Conservation (phyloP, 192 early-diverging fungal species). For the Kappamyces sp. region DNA sequence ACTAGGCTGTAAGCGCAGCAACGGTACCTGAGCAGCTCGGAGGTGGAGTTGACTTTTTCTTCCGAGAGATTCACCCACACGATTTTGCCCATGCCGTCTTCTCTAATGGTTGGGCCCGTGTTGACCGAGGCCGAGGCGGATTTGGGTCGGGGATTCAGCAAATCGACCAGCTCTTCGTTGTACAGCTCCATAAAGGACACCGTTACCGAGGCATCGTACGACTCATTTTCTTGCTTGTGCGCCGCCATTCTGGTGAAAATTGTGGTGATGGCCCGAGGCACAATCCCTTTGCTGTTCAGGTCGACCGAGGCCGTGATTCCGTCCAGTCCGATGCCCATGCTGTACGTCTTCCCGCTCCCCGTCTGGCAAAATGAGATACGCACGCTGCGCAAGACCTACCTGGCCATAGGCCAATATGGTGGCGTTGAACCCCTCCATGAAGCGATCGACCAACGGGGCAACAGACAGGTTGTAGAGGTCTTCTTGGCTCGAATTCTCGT, state of each 20-base stretch:
- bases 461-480: conserved; percentile 74
- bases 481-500: conserved; percentile 65
- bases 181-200: conserved; percentile 96
- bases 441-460: conserved; percentile 38
- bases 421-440: conserved; percentile 53
- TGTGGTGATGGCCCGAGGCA: conserved; percentile 40
- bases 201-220: conserved; percentile 16
- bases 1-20: conserved; percentile 10
- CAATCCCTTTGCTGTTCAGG: conserved; percentile 24
- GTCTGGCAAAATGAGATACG: conserved; percentile 31
- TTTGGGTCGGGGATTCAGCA: conserved; percentile 63
- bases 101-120: conserved; percentile 58
- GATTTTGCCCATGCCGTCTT: conserved; percentile 86
- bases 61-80: conserved; percentile 84
- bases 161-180: conserved; percentile 96
- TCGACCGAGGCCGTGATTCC: conserved; percentile 17
- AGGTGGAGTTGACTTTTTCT: conserved; percentile 59
- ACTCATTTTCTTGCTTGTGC: not conserved
- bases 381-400: conserved; percentile 16
- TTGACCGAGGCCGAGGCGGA: conserved; percentile 16
- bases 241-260: conserved; percentile 26
- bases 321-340: conserved; percentile 52
- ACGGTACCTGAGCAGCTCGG: conserved; percentile 61
- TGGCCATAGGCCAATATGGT: conserved; percentile 51
- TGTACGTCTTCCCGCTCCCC: conserved; percentile 53